Percentiles rank a stretch among this genome's conserved stretches.
These are phyloP conservation scores for Citrus sinensis DNA, from an alignment of 345 rosid species.

Conservation along the genomic window DVS_A1.0 CM039163.1:50429501-50430000, in stretches of 20 bases:
- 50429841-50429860: background rate
- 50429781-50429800: no score
- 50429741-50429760: no score
- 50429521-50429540: background rate
- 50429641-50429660: conserved; percentile 42
- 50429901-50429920: conserved; percentile 54
- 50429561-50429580: background rate
- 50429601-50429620: conserved; percentile 69
- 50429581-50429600: conserved; percentile 89
- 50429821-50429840: no score
- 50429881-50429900: conserved; percentile 81
- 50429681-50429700: background rate
- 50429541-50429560: background rate
- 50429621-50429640: conserved; percentile 88
- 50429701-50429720: background rate
- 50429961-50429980: conserved; percentile 38
- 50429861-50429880: conserved; percentile 70
- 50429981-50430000: conserved; percentile 39
- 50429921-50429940: conserved; percentile 44
- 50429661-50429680: background rate
- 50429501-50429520: background rate
- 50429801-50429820: no score
- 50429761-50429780: no score
- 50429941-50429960: conserved; percentile 68
- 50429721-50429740: background rate